Conservation (phyloP, 2,329 filamentous ascomycete species). For the Aureobasidium lini region DNA sequence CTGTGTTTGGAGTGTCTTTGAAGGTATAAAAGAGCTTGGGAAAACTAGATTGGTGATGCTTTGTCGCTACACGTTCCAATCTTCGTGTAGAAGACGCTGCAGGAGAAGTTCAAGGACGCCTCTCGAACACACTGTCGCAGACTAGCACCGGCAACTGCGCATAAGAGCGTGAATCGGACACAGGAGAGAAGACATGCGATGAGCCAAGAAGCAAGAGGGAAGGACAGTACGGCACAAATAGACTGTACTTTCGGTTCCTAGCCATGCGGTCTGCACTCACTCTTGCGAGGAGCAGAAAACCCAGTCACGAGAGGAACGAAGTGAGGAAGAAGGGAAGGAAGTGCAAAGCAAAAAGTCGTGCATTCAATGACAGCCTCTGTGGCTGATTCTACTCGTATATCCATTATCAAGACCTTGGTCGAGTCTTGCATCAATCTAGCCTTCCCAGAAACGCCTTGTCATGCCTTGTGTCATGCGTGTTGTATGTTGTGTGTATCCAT, state of each 20-base stretch:
- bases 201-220: too few species aligned
- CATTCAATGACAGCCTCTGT: background rate
- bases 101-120: background rate
- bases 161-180: too few species aligned
- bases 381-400: background rate
- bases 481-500: background rate
- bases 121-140: too few species aligned
- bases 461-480: constrained; percentile 1
- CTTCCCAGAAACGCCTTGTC: background rate
- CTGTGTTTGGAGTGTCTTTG: constrained; percentile 25
- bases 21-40: background rate
- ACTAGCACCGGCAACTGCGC: too few species aligned
- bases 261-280: too few species aligned
- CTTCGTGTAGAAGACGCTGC: too few species aligned
- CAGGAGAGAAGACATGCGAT: too few species aligned
- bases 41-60: background rate
- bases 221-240: too few species aligned
- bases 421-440: background rate
- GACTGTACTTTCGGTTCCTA: too few species aligned
- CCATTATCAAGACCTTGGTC: background rate
- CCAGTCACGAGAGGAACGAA: background rate
- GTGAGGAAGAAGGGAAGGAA: too few species aligned
- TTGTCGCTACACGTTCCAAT: too few species aligned
- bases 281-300: background rate
- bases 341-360: background rate